A percentile compares a stretch with the other conserved stretches of the same genome.
These are phyloP conservation scores for Paraconiothyrium sp. DNA, from an alignment of 2,329 filamentous ascomycete species.

Conservation along the genomic window DNA sequence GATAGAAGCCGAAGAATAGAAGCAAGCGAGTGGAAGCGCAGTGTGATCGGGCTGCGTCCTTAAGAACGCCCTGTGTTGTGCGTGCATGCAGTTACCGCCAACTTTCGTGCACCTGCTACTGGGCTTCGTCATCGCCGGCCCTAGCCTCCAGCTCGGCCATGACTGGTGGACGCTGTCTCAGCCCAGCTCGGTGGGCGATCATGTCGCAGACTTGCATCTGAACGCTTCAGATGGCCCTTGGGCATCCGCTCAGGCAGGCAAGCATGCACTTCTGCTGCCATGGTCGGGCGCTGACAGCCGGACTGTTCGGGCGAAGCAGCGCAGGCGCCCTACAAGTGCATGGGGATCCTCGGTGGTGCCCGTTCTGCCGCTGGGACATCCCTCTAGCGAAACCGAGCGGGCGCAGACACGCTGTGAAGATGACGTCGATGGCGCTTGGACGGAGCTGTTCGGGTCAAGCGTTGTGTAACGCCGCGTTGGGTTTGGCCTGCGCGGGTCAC, in stretches of 20 bases:
- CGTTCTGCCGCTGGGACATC: slow-evolving; percentile 29
- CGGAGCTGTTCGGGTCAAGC: neutral
- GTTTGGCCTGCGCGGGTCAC: neutral
- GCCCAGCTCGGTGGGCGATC: slow-evolving; percentile 21
- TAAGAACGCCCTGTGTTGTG: slow-evolving; percentile 23
- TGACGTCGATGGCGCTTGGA: slow-evolving; percentile 7
- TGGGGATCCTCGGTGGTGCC: slow-evolving; percentile 16
- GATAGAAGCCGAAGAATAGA: slow-evolving; percentile 15
- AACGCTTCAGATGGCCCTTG: slow-evolving; percentile 7
- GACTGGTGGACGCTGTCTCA: slow-evolving; percentile 24
- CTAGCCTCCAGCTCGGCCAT: slow-evolving; percentile 1
- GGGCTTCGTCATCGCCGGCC: slow-evolving; percentile 39
- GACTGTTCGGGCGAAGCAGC: neutral
- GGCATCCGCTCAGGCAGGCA: neutral
- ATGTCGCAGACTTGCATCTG: slow-evolving; percentile 18
- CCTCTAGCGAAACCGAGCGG: slow-evolving; percentile 27
- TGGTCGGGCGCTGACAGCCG: slow-evolving; percentile 1
- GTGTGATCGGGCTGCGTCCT: slow-evolving; percentile 23
- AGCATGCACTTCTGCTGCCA: neutral
- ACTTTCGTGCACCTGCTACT: slow-evolving; percentile 30
- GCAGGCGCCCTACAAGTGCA: neutral
- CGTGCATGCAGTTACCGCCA: slow-evolving; percentile 30
- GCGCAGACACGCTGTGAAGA: slow-evolving; percentile 25
- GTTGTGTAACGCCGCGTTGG: neutral
- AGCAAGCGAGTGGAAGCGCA: slow-evolving; percentile 25